Conservation (phyloP, 768 basidiomycete genomes). For the Kwoniella heveanensis region DNA sequence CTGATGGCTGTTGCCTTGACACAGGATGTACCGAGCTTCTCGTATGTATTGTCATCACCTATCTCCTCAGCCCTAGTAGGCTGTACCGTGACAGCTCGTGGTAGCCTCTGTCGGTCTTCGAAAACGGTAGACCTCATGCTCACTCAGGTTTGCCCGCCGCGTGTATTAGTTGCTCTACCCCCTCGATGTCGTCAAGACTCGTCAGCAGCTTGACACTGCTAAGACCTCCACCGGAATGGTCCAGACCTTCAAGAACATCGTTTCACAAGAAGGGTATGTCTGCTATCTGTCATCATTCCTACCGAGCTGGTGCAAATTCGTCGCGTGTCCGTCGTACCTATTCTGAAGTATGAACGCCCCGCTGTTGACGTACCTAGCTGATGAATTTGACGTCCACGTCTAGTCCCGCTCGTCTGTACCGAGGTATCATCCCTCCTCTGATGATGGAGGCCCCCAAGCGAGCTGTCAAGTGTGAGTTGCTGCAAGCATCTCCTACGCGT, state of each 20-base stretch:
- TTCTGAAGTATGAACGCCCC: too few species aligned
- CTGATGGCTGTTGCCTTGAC: background rate
- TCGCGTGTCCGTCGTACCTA: too few species aligned
- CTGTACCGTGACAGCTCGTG: too few species aligned
- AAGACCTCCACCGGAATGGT: constrained; percentile 75
- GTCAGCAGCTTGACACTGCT: constrained; percentile 93
- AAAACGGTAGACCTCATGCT: too few species aligned
- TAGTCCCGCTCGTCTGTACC: constrained; percentile 66
- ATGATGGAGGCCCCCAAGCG: constrained; percentile 97
- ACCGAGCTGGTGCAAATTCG: too few species aligned
- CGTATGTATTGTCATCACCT: constrained; percentile 64
- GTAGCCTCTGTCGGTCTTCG: too few species aligned
- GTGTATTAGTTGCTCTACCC: constrained; percentile 55
- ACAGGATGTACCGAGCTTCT: constrained; percentile 57
- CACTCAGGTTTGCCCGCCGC: too few species aligned
- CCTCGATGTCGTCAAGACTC: constrained; percentile 95
- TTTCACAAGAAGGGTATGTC: constrained; percentile 83
- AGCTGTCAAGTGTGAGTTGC: constrained; percentile 72
- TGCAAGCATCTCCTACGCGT: constrained; percentile 6
- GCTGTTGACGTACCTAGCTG: too few species aligned
- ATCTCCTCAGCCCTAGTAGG: too few species aligned
- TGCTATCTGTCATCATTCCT: background rate
- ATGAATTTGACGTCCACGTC: background rate
- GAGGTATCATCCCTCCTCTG: constrained; percentile 93
- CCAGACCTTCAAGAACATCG: constrained; percentile 77